These are phyloP conservation scores for Lasiodiplodia sp. DNA, from an alignment of 2,329 filamentous ascomycete species.

Conservation along the genomic window DNA sequence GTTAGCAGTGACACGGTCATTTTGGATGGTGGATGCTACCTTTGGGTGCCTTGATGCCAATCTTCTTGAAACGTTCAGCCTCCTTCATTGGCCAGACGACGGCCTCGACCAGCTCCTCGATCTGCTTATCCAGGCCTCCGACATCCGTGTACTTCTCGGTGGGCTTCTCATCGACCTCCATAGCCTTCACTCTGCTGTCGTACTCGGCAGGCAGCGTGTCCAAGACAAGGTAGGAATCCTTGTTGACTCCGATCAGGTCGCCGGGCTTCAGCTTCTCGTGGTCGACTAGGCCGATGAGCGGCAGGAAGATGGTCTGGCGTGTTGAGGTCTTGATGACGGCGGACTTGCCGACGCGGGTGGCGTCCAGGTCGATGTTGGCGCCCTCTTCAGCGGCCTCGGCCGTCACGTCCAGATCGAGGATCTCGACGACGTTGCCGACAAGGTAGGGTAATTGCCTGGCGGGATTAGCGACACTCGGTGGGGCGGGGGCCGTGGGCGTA, in stretches of 20 bases:
- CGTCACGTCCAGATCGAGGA: constrained; percentile 94
- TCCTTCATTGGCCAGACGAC: constrained; percentile 99
- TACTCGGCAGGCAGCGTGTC: constrained; percentile 98
- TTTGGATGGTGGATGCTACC: constrained; percentile 63
- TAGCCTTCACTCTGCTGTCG: constrained; percentile 97
- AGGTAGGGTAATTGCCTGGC: constrained; percentile 93
- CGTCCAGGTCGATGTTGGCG: constrained; percentile 97
- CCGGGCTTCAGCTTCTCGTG: constrained; percentile 93
- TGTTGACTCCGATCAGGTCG: constrained; percentile 97
- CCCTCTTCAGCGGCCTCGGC: constrained; percentile 97
- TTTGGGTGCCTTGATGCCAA: constrained; percentile 99
- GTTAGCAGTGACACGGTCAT: constrained; percentile 28
- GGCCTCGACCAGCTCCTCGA: constrained; percentile 96
- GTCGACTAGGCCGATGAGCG: constrained; percentile 95
- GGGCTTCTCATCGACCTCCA: constrained; percentile 99
- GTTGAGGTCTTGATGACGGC: constrained; percentile 99
- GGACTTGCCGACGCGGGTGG: constrained; percentile 94
- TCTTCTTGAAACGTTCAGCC: constrained; percentile 98
- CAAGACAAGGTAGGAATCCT: constrained; percentile 96
- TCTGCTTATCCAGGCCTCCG: constrained; percentile 97
- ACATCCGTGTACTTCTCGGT: constrained; percentile 99
- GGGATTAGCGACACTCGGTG: constrained; percentile 1
- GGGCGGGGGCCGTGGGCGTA: constrained; percentile 52
- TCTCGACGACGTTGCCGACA: constrained; percentile 96
- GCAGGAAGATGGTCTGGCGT: constrained; percentile 96